A percentile compares a stretch with the other conserved stretches of the same genome.
These are phyloP conservation scores for Penicillium paradoxum DNA, from an alignment of 495 filamentous ascomycete genomes.

Conservation along the genomic window DNA sequence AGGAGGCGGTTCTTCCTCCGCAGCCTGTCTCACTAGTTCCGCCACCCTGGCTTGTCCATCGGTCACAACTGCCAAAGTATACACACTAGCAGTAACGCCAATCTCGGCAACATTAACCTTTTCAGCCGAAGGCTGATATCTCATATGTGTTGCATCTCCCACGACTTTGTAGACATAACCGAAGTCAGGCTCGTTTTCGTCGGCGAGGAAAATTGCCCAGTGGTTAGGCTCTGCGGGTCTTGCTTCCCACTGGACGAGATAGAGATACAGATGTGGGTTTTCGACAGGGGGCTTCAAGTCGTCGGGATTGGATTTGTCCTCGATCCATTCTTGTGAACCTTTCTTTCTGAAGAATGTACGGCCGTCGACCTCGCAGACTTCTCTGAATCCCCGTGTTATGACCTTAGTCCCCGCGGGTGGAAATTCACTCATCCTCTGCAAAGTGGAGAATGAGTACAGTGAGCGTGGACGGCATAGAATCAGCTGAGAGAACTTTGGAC, in stretches of 20 bases:
- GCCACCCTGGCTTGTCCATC: constrained; percentile 9
- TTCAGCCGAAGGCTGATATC: constrained; percentile 15
- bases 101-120: constrained; percentile 2
- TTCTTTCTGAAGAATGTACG: constrained; percentile 6
- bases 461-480: not conserved
- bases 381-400: constrained; percentile 12
- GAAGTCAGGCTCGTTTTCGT: constrained; percentile 14
- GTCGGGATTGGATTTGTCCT: not conserved
- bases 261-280: constrained; percentile 13
- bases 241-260: constrained; percentile 17
- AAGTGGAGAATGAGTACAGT: not conserved
- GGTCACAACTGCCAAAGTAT: constrained; percentile 8
- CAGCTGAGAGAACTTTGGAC: not conserved
- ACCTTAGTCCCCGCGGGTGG: constrained; percentile 3
- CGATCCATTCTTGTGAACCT: constrained; percentile 9
- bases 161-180: constrained; percentile 16
- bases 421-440: constrained; percentile 3
- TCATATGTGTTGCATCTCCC: constrained; percentile 21
- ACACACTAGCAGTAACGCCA: constrained; percentile 1
- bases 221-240: constrained; percentile 16
- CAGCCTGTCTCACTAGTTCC: constrained; percentile 6
- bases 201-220: constrained; percentile 20
- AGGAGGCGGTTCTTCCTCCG: constrained; percentile 14
- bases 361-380: constrained; percentile 20
- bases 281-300: not conserved